Evolutionary conservation across 2,329 filamentous ascomycete genomes (phyloP), one percentile per base, ranked within the genome.

Genomic region (Corniculantispora saksenae): DNA sequence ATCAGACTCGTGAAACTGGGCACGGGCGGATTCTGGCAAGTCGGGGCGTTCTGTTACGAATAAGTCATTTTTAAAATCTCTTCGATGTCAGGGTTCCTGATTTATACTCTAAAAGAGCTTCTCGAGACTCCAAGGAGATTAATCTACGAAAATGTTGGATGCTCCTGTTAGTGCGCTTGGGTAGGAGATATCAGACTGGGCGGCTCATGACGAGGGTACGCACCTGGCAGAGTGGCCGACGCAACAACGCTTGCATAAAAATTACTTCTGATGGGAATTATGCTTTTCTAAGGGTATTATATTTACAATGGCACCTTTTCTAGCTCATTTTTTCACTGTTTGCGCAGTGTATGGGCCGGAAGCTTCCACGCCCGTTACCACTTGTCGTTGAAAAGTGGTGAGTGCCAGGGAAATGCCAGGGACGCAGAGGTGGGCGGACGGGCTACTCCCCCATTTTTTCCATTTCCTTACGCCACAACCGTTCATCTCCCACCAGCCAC

Each of bases 191-290:
- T 21, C 8, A n/a, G 12, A n/a, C 38, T 8, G 25, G 12, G 40
- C 25, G 43, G n/a, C 3, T 21, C n/a, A 50, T 3, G 59, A 63
- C 61, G 51, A 63, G 51, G 51, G 61, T 63, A 63, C 51, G n/a
- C 40, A 38, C 21, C 23, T 1, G 15, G 19, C 19, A 9, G 29
- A 23, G 38, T 8, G 27, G 38, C 38, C 27, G 32, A 15, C 25
- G n/a, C 48, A n/a, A 25, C 38, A 62, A 8, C 50, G n/a, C 50
- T 21, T 9, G 13, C 7, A 5, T 45, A 7, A 56, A 56, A 63
- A 47, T 27, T n/a, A 5, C 17, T 15, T 17, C 17, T 25, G 1
- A 32, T 15, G 12, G 12, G 17, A 13, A 47, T 27, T 27, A 13
- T n/a, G 13, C 6, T n/a, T 35, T 21, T 55, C 17, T 40, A 9